phyloP scores from a whole-genome alignment of 116 monocot genomes.

The Phalaenopsis hybrid region DNA sequence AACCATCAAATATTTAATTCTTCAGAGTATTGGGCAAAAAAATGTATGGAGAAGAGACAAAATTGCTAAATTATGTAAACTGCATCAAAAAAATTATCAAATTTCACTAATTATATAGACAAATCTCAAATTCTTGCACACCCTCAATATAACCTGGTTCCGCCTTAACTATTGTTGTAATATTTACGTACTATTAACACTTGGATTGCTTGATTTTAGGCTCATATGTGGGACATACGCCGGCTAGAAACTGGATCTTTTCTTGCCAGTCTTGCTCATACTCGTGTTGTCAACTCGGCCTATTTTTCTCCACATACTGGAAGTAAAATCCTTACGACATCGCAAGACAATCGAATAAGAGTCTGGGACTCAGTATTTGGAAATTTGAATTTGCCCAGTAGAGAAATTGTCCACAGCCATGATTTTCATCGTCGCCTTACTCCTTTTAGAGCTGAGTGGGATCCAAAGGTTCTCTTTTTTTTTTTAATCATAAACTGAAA shows the following conservation, averaged over 20 bases:
- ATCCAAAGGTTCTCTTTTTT: conserved; percentile 70
- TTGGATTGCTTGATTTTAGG: conserved; percentile 23
- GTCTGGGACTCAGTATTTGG: conserved; percentile 95
- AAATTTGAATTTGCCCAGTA: conserved; percentile 55
- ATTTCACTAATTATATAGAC: too few species aligned
- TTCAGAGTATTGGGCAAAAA: too few species aligned
- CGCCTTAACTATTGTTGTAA: background rate
- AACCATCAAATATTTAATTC: too few species aligned
- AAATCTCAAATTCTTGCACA: too few species aligned
- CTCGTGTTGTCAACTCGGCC: conserved; percentile 87
- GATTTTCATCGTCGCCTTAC: conserved; percentile 94
- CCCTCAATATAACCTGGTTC: too few species aligned
- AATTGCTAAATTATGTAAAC: too few species aligned
- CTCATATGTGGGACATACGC: conserved; percentile 83
- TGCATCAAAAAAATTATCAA: too few species aligned
- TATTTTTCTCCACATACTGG: conserved; percentile 80
- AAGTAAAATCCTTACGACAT: conserved; percentile 83
- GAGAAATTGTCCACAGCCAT: conserved; percentile 94
- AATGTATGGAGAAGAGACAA: too few species aligned
- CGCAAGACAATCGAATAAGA: conserved; percentile 86
- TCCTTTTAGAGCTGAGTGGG: conserved; percentile 96
- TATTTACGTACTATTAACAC: background rate
- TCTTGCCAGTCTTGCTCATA: conserved; percentile 64
- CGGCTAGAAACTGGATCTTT: conserved; percentile 45
- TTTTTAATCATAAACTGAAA: background rate